A percentile compares a stretch with the other conserved stretches of the same genome.
phyloP scores from a whole-genome alignment of 805 yeast species.

The Lipomyces sp. region DNA sequence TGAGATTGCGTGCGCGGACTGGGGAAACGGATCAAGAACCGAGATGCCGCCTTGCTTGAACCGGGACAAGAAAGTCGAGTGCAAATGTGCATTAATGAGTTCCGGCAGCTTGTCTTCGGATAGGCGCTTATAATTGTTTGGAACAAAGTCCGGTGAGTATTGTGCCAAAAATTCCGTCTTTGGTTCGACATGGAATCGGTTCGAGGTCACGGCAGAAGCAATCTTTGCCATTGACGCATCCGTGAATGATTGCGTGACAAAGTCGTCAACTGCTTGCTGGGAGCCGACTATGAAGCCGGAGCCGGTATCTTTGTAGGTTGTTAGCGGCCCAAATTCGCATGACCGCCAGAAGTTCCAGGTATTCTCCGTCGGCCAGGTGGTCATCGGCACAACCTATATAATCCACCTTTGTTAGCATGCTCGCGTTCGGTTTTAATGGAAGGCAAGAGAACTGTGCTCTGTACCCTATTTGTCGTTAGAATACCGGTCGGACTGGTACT shows the following conservation, averaged over 20 bases:
- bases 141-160: constrained; percentile 37
- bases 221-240: constrained; percentile 20
- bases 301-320: constrained; percentile 37
- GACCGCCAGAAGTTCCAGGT: constrained; percentile 28
- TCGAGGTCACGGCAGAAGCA: constrained; percentile 11
- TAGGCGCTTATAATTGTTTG: constrained; percentile 18
- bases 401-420: too few relatives aligned
- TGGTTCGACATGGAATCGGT: constrained; percentile 21
- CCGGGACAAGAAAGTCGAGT: constrained; percentile 38
- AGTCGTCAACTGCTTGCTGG: constrained; percentile 17
- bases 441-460: background rate
- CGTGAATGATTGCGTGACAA: constrained; percentile 15
- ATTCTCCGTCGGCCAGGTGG: constrained; percentile 23
- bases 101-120: constrained; percentile 36
- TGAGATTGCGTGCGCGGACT: constrained; percentile 22
- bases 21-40: constrained; percentile 38
- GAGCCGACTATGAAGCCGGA: constrained; percentile 30
- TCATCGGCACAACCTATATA: constrained; percentile 38
- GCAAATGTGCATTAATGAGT: constrained; percentile 42
- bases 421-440: too few relatives aligned
- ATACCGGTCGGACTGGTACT: constrained; percentile 40
- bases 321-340: constrained; percentile 35
- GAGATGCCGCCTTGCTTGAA: constrained; percentile 34
- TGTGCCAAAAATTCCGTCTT: constrained; percentile 36
- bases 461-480: constrained; percentile 37